Conservation (phyloP, 2,329 filamentous ascomycete genomes). For the Clonostachys byssicola region DNA sequence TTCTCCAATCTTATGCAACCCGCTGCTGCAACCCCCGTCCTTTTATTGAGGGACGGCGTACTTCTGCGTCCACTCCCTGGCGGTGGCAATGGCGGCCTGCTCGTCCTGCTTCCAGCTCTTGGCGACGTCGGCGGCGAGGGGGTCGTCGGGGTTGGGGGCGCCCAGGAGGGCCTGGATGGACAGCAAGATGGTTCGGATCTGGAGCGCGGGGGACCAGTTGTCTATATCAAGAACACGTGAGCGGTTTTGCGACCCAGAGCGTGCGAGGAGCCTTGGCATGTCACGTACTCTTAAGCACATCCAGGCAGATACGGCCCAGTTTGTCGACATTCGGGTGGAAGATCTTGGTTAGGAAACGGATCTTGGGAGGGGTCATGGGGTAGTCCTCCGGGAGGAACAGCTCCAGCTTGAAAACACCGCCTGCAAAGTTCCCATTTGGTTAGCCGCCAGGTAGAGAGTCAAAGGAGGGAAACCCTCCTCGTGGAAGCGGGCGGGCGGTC, state of each 20-base stretch:
- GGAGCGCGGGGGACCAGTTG: conserved; percentile 97
- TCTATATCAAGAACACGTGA: conserved; percentile 46
- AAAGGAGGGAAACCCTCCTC: neutral
- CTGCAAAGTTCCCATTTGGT: conserved; percentile 19
- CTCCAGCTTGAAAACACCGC: conserved; percentile 92
- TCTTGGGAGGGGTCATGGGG: conserved; percentile 98
- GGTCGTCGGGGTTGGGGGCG: conserved; percentile 95
- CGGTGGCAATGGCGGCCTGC: conserved; percentile 85
- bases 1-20: too few species aligned
- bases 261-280: neutral
- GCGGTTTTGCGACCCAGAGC: neutral
- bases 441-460: neutral
- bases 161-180: conserved; percentile 96
- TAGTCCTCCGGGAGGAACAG: conserved; percentile 98
- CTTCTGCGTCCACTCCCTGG: conserved; percentile 84
- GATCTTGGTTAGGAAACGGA: conserved; percentile 97
- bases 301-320: conserved; percentile 92
- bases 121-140: conserved; percentile 95
- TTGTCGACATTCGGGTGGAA: conserved; percentile 99
- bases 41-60: conserved; percentile 57
- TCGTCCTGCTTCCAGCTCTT: conserved; percentile 98
- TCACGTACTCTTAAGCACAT: conserved; percentile 86
- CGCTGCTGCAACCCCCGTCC: neutral
- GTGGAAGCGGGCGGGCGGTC: neutral
- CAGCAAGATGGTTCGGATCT: conserved; percentile 97